Base-by-base conservation (phyloP, 1,284 basidiomycete genomes). In the Gymnopus androsaceus region DNA sequence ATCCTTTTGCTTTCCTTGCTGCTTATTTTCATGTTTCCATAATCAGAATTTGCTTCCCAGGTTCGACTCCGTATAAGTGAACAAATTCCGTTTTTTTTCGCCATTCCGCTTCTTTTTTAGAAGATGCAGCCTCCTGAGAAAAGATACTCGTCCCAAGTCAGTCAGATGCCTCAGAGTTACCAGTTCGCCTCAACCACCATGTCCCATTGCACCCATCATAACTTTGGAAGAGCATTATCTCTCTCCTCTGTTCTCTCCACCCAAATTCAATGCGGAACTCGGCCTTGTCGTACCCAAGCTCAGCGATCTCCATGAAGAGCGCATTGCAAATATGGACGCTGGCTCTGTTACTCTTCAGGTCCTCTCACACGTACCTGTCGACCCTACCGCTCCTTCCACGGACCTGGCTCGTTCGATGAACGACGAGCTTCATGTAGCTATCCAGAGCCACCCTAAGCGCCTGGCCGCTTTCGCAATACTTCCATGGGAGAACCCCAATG, bases 171-270 rank as follows among this genome's bases (percentile, higher is more conserved):
- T n/a, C n/a, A n/a, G n/a, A n/a, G n/a, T n/a, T n/a, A n/a, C n/a
- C n/a, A n/a, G n/a, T n/a, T n/a, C n/a, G n/a, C 25, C 42, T n/a
- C 34, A 3, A 38, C 23, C 8, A 28, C 48, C 48, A 50, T 49
- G 47, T 27, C 45, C 28, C 48, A 36, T 14, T 50, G 1, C 48
- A 5, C 48, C 34, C 2, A 11, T 50, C 6, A 50, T 50, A 37
- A 50, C 48, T 6, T n/a, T 50, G 11, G 48, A 50, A 28, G 48
- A 50, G 36, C 48, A 50, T 36, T 50, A 50, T 25, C 9, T 33
- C 3, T 40, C 48, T 28, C 36, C 36, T 21, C 3, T 4, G 11
- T 15, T 50, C 21, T 27, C 28, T n/a, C n/a, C 25, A 6, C 17
- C 3, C 25, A 23, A 17, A 38, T 14, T 36, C 38, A 5, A 27